Base-by-base conservation (phyloP, 306 rosid genomes). In the Castanospermum australe region DNA sequence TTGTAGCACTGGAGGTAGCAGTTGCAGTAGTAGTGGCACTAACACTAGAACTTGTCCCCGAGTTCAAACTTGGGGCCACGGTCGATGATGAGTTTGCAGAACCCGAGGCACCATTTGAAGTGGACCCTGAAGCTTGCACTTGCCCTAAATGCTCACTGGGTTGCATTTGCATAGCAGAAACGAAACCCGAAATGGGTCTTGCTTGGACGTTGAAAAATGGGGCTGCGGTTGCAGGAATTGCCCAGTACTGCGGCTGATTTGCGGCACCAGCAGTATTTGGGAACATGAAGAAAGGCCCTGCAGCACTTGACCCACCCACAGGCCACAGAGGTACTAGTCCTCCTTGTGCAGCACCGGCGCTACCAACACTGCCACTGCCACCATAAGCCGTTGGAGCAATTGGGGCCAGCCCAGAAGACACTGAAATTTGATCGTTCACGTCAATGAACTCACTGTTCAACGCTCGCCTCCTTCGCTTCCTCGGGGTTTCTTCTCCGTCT, bases 371-470 rank as follows among this genome's bases (percentile, higher is more conserved):
- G 1, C 52, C 42, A 0, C 32, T 5, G 13, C 69, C 79, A 0
- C 89, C 78, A 30, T 63, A 89, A 0, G 82, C 14, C 22, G 67
- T 54, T 30, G 88, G 90, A 0, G 90, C 77, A 0, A 90, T 85
- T 6, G 97, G 97, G 8, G 92, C 94, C 1, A 91, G 77, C 3
- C 98, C 95, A 5, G 95, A 88, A 11, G 95, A 85, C 13, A 80
- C 60, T 4, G 98, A 84, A 20, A 17, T 66, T 25, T 84, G 83
- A 12, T 93, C 92, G 30, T 85, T 84, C 39, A 81, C 52, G 5
- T 93, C 90, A 20, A 82, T 20, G 68, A 91, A 89, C 12, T 91
- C 97, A 30, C 88, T 72, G 55, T 82, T 80, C 0, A 90, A 56
- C 0, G 84, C 80, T 47, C 88, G 66, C 15, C 84, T 86, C 62